Base-by-base conservation (phyloP, 106 monocot genomes). In the Dactylorhiza incarnata region DNA sequence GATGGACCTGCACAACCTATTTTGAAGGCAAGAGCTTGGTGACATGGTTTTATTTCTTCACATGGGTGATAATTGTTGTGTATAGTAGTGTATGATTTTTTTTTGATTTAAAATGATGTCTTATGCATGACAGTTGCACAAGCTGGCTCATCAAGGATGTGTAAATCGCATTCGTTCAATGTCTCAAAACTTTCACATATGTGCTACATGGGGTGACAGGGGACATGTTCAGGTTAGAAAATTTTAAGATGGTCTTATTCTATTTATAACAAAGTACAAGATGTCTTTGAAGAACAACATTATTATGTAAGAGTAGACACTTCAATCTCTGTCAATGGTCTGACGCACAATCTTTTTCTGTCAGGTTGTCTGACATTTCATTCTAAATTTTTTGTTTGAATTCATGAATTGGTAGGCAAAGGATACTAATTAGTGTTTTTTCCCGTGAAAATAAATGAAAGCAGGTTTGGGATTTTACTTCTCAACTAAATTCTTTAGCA, bases 391-490 rank as follows among this genome's bases (percentile, higher is more conserved):
- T 45, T 68, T 45, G 44, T 37, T 44, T 22, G 29, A 44, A 68
- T 8, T 69, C 43, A 7, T 3, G 10, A 14, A 14, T 11, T 66
- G 37, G 3, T 68, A 68, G 3, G 68, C 61, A 62, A 22, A 22
- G 10, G 7, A 62, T 68, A 4, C 37, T 24, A 14, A 68, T 9
- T 25, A 66, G 58, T 37, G 9, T 66, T 66, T 25, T 10, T 37
- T 46, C 1, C 20, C 20, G 14, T 49, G 48, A 22, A 23, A 72
- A 44, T 48, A 48, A 6, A n/a, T 23, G 48, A 48, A 72, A 70
- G 66, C 82, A 97, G 96, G 83, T 97, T 3, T 97, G 96, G 96
- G 84, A 97, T 81, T 91, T 97, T 67, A 89, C 79, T 46, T 82
- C 91, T 51, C 45, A 75, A 76, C 74, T 97, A 49, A 89, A 89